phyloP scores from a whole-genome alignment of 2,329 filamentous ascomycete species.

The Akanthomyces lecanii region DNA sequence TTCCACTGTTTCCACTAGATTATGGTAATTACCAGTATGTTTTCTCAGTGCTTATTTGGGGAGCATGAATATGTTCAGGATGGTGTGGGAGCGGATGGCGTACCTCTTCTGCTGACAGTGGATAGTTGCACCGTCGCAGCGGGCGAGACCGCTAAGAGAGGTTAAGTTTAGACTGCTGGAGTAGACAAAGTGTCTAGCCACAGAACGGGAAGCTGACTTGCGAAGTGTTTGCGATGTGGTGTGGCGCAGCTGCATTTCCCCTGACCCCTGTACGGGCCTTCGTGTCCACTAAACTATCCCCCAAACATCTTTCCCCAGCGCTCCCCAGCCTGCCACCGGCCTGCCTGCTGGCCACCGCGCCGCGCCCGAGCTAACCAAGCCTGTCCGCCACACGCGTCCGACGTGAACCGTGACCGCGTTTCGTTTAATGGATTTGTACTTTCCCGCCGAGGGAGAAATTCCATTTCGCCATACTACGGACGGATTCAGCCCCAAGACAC shows the following conservation, averaged over 20 bases:
- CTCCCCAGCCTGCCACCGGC: not conserved
- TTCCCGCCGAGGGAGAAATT: slow-evolving; percentile 9
- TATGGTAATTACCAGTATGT: not conserved
- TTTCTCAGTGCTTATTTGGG: not conserved
- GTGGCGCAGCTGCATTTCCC: not conserved
- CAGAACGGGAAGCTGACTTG: not conserved
- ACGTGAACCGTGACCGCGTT: slow-evolving; percentile 22
- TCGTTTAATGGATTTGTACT: slow-evolving; percentile 19
- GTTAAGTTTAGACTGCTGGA: too few species aligned
- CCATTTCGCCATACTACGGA: slow-evolving; percentile 7
- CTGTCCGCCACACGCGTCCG: slow-evolving; percentile 17
- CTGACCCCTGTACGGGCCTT: not conserved
- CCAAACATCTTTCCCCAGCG: not conserved
- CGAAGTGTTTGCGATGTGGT: too few species aligned
- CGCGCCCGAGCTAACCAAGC: not conserved
- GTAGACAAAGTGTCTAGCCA: not conserved
- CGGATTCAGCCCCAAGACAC: not conserved
- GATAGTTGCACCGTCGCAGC: not conserved
- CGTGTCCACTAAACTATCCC: not conserved
- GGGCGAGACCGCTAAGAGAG: not conserved
- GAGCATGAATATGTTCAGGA: too few species aligned
- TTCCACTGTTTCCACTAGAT: not conserved
- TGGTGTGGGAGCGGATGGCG: not conserved
- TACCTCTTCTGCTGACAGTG: too few species aligned
- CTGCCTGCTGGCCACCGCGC: not conserved